Base-by-base conservation (phyloP, 257 asterid genomes). In the Solanum chilense region DNA sequence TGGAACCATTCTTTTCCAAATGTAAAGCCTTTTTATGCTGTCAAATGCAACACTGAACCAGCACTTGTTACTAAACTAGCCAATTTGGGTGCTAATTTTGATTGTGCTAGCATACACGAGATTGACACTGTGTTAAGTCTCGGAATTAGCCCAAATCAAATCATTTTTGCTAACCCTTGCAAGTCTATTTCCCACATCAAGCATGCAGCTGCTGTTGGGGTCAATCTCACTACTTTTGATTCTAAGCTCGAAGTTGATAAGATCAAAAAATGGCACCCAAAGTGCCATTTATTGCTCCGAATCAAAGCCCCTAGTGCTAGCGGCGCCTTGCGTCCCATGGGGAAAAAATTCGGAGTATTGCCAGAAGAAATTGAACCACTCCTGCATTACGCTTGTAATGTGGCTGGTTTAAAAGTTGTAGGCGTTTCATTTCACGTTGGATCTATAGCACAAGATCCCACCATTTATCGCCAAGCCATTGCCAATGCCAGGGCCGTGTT, bases 371-470 rank as follows among this genome's bases (percentile, higher is more conserved):
- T n/a, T n/a, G 88, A 84, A 13, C 7, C 64, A 0, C 62, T 84
- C 18, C 87, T 84, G 18, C 77, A 58, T 18, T 74, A 86, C 10
- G 77, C 88, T 21, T 39, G 52, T 0, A 66, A 29, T 31, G 52
- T 70, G 10, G 39, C 58, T 4, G 88, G 88, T 18, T 9, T 86
- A 31, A 60, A 39, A 29, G 88, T 86, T 18, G 62, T 62, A 10
- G 88, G 76, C 21, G 88, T 86, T 5, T 86, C 85, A 47, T 86
- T 86, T 45, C 88, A 86, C 77, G 88, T 86, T 3, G 85, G 88
- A 31, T 70, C 84, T 29, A 73, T 70, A 56, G 88, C 66, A 7
- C 60, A 73, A 10, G 82, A 75, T 39, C 85, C 88, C 56, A 52
- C 0, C 42, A 86, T 86, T 47, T 86, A 75, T 33, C 66, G 62